Conservation (phyloP, 768 basidiomycete species). For the Ephemerocybe angulata region DNA sequence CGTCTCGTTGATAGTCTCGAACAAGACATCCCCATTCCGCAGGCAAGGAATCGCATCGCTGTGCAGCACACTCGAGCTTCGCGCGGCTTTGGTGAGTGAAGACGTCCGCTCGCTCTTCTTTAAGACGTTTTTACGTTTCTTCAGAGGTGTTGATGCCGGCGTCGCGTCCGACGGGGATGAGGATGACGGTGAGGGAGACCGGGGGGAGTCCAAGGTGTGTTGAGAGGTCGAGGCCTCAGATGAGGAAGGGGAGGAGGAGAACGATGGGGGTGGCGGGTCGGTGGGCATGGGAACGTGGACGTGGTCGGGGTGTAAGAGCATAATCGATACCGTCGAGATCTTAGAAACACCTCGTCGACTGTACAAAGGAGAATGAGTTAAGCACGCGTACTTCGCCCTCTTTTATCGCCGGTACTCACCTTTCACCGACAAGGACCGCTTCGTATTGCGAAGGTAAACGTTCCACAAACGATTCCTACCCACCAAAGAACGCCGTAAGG, state of each 20-base stretch:
- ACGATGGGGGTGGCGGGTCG: not conserved
- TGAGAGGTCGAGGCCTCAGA: not conserved
- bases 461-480: not conserved
- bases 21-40: not conserved
- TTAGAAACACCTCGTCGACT: constrained; percentile 6
- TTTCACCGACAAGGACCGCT: constrained; percentile 7
- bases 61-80: constrained; percentile 5
- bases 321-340: not conserved
- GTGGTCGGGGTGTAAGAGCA: constrained; percentile 5
- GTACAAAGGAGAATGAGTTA: not conserved
- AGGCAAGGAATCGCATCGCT: constrained; percentile 4
- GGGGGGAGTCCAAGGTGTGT: not conserved
- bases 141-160: not conserved
- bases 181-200: not conserved
- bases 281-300: constrained; percentile 9
- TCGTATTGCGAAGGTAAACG: constrained; percentile 5
- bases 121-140: not conserved
- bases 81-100: constrained; percentile 2
- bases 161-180: not conserved
- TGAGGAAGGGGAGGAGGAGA: not conserved
- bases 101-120: constrained; percentile 2
- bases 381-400: not conserved
- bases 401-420: not conserved
- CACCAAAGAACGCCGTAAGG: too few relatives aligned
- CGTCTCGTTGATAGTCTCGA: constrained; percentile 7